These are phyloP conservation scores for Phytophthora pseudosyringae DNA, from an alignment of 352 stramenopile genomes.

Conservation along the genomic window DNA sequence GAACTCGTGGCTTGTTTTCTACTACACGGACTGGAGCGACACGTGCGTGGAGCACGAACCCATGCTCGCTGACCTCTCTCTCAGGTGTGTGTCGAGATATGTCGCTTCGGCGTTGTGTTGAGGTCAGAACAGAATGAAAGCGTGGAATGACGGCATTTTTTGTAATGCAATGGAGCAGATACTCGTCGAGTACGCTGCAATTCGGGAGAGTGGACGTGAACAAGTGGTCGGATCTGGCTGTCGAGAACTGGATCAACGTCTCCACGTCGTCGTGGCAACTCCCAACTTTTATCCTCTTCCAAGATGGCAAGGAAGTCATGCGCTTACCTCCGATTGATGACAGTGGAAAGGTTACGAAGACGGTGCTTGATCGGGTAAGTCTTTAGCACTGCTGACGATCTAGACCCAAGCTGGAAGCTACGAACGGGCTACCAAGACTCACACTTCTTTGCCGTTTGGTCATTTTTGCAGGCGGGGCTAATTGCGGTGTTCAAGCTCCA, in stretches of 20 bases:
- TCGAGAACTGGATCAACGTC: slow-evolving; percentile 65
- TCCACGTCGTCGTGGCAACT: slow-evolving; percentile 72
- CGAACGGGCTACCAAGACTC: neutral
- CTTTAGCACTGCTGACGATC: neutral
- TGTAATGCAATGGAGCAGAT: slow-evolving; percentile 36
- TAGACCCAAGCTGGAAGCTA: neutral
- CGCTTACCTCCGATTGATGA: slow-evolving; percentile 63
- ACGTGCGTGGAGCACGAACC: slow-evolving; percentile 76
- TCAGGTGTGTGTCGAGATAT: slow-evolving; percentile 38
- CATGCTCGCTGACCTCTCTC: slow-evolving; percentile 74
- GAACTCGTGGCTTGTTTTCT: slow-evolving; percentile 77
- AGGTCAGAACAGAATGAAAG: neutral
- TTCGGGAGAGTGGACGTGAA: slow-evolving; percentile 77
- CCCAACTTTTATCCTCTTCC: slow-evolving; percentile 78
- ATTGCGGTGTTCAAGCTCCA: slow-evolving; percentile 59
- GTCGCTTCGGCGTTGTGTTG: neutral
- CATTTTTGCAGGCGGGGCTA: slow-evolving; percentile 43
- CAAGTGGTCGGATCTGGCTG: slow-evolving; percentile 67
- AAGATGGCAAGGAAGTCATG: slow-evolving; percentile 60
- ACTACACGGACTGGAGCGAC: slow-evolving; percentile 78
- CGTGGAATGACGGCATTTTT: slow-evolving; percentile 4
- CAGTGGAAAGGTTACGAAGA: slow-evolving; percentile 63
- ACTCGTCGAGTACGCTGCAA: slow-evolving; percentile 52
- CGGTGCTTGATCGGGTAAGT: slow-evolving; percentile 62
- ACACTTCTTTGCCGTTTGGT: slow-evolving; percentile 3